Evolutionary conservation across 345 rosid species (phyloP).

Genomic region (Salix dunnii): DNA sequence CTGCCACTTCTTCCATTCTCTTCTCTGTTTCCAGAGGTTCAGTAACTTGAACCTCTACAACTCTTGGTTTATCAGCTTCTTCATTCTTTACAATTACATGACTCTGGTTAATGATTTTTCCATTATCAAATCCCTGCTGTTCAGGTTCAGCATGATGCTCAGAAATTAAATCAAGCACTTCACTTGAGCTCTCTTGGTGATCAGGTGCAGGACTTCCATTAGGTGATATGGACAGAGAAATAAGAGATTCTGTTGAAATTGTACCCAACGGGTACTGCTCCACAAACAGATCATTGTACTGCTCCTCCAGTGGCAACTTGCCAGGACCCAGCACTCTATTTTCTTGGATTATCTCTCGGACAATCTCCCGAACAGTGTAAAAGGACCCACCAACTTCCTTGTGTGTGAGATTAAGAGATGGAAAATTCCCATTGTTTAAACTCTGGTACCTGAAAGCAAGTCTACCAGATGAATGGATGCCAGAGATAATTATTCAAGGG

Average conservation of each 20-base stretch:
- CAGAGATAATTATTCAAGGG: background rate
- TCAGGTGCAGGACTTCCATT: constrained; percentile 32
- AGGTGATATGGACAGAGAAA: constrained; percentile 29
- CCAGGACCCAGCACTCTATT: constrained; percentile 91
- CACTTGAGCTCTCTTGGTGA: constrained; percentile 19
- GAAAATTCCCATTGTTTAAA: constrained; percentile 66
- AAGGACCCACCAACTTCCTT: constrained; percentile 96
- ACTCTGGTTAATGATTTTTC: constrained; percentile 33
- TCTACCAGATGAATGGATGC: constrained; percentile 14
- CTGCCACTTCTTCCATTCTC: constrained; percentile 1
- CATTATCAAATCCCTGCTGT: constrained; percentile 21
- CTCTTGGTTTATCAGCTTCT: constrained; percentile 22
- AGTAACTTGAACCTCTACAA: constrained; percentile 22
- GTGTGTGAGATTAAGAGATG: constrained; percentile 80
- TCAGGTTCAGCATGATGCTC: constrained; percentile 23
- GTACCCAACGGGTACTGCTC: constrained; percentile 57
- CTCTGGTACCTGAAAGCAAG: constrained; percentile 60
- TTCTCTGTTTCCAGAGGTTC: constrained; percentile 19
- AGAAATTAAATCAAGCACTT: constrained; percentile 24
- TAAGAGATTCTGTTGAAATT: constrained; percentile 47
- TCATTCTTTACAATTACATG: constrained; percentile 15
- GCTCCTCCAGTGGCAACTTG: constrained; percentile 39
- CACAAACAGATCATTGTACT: constrained; percentile 32
- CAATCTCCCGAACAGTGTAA: constrained; percentile 88
- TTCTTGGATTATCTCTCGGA: constrained; percentile 94